A percentile compares a stretch with the other conserved stretches of the same genome.
Evolutionary conservation across 2,329 filamentous ascomycete genomes (phyloP).

Genomic region (Tricladium varicosporioides): DNA sequence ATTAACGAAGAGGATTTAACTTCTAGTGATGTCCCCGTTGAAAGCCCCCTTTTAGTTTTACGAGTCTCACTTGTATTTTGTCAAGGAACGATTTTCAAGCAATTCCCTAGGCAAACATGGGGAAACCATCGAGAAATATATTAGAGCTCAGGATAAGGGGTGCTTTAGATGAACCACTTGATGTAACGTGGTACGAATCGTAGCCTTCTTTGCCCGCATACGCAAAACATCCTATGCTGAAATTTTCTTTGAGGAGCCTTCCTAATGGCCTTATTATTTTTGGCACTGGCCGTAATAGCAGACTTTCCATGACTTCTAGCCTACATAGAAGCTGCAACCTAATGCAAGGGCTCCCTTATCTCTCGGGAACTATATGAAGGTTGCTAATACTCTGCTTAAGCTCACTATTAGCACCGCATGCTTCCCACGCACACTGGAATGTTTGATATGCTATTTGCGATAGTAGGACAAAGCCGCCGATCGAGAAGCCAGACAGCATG

Average conservation of each 20-base stretch:
- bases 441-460: not conserved
- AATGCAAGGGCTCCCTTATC: constrained; percentile 13
- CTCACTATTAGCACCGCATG: constrained; percentile 45
- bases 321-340: constrained; percentile 13
- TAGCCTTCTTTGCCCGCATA: too few relatives aligned
- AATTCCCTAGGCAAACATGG: too few relatives aligned
- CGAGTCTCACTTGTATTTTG: too few relatives aligned
- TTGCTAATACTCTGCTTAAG: constrained; percentile 47
- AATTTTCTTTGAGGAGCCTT: constrained; percentile 52
- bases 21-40: too few relatives aligned
- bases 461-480: constrained; percentile 1
- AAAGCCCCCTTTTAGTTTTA: too few relatives aligned
- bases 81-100: too few relatives aligned
- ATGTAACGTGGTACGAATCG: too few relatives aligned
- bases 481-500: constrained; percentile 1
- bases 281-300: constrained; percentile 25
- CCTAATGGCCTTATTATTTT: constrained; percentile 52
- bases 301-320: constrained; percentile 10
- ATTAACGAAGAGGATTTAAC: too few relatives aligned
- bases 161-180: too few relatives aligned
- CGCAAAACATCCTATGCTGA: too few relatives aligned
- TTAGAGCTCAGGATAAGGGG: too few relatives aligned
- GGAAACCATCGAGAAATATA: too few relatives aligned
- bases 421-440: constrained; percentile 34
- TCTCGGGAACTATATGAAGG: constrained; percentile 47